Evolutionary conservation across 805 yeast genomes (phyloP).

Genomic region (Pichia membranifaciens): DNA sequence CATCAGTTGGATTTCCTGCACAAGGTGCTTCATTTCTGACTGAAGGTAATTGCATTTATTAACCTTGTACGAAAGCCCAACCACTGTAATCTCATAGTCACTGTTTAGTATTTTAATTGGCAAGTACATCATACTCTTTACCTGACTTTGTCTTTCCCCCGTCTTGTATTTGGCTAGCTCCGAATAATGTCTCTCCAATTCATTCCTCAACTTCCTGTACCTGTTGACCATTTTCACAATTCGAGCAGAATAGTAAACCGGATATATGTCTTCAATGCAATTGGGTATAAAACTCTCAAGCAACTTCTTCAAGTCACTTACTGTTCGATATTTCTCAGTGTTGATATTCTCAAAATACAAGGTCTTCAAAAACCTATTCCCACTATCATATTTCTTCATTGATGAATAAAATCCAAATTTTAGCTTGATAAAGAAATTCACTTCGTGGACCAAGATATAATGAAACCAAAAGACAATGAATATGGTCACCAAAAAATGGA

Average conservation of each 20-base stretch:
- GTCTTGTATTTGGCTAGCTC: conserved; percentile 30
- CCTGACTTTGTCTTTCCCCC: conserved; percentile 9
- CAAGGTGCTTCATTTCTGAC: conserved; percentile 10
- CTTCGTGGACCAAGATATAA: conserved; percentile 48
- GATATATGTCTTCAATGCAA: conserved; percentile 54
- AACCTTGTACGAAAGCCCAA: conserved; percentile 20
- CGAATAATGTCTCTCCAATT: conserved; percentile 37
- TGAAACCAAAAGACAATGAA: conserved; percentile 54
- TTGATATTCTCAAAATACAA: conserved; percentile 38
- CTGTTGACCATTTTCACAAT: conserved; percentile 30
- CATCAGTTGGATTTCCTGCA: conserved; percentile 10
- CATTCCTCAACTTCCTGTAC: conserved; percentile 26
- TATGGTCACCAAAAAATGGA: conserved; percentile 58
- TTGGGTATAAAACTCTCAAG: conserved; percentile 43
- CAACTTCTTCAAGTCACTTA: conserved; percentile 23
- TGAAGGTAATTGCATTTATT: conserved; percentile 17
- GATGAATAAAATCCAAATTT: conserved; percentile 39
- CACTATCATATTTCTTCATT: conserved; percentile 16
- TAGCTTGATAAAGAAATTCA: conserved; percentile 44
- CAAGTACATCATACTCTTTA: conserved; percentile 16
- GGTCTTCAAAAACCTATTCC: conserved; percentile 25
- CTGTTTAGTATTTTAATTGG: conserved; percentile 15
- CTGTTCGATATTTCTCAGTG: conserved; percentile 32
- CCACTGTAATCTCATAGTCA: conserved; percentile 13
- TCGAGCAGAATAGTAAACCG: conserved; percentile 41